Base-by-base conservation (phyloP, 768 basidiomycete genomes). In the Russula compacta region DNA sequence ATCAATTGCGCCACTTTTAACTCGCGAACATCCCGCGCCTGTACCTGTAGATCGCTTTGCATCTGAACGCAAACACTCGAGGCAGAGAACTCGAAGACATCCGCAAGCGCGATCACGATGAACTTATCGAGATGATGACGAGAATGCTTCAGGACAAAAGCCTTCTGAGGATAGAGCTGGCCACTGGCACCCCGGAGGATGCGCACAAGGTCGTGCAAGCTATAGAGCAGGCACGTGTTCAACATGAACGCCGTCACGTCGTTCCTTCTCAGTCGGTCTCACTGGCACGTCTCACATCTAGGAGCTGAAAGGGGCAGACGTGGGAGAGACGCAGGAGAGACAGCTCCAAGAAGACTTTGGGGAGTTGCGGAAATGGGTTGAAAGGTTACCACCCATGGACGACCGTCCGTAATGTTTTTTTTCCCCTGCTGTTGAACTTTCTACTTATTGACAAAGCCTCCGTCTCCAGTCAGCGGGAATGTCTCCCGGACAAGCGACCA, bases 201-300 rank as follows among this genome's bases (percentile, higher is more conserved):
- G 64, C 61, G 36, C 53, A 55, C 32, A 39, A 43, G 10, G 42
- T 64, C 24, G 57, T 65, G 43, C 29, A 54, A 12, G 57, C 53
- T n/a, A 63, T 65, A n/a, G 62, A 65, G 48, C 62, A 63, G 57
- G 64, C 49, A 24, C 24, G 64, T 56, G 64, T 56, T 43, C 11
- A 48, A 44, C 11, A 39, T 4, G 35, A 32, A 24, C 47, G 6
- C 42, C 17, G 15, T 8, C 11, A 10, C 33, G 17, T 14, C 56
- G 12, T 42, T 11, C 4, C 36, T 33, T n/a, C 21, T 15, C 21
- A 29, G 3, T 29, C 47, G 21, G 46, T 14, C 46, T 47, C 21
- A 47, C 21, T 47, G 6, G 4, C 10, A 46, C 39, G 8, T 42
- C 3, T 42, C 3, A 8, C 40, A 40, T 42, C 42, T 21, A 65